These are phyloP conservation scores for Boechera retrofracta DNA, from an alignment of 345 rosid species.

Conservation along the genomic window DNA sequence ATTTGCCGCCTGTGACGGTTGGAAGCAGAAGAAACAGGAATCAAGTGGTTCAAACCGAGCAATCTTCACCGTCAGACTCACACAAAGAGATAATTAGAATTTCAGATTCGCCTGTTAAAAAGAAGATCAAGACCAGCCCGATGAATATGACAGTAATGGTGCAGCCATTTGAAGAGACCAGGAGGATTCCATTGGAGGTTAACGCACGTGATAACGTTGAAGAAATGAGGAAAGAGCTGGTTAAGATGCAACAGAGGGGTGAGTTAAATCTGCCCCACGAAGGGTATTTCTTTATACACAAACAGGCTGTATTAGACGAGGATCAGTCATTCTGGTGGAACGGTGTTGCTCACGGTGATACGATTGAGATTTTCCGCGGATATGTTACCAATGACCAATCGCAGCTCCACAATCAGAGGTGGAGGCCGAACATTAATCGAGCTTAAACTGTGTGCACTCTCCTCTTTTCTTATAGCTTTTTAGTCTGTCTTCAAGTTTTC, in stretches of 20 bases:
- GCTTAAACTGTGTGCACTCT: too few species aligned
- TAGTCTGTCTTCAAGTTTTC: too few species aligned
- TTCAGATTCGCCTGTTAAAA: constrained; percentile 23
- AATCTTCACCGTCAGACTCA: not conserved
- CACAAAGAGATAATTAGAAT: constrained; percentile 46
- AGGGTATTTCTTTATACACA: constrained; percentile 59
- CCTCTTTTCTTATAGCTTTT: too few species aligned
- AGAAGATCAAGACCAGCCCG: not conserved
- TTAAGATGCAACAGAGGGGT: constrained; percentile 53
- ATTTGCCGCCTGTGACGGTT: too few species aligned
- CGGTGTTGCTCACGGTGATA: not conserved
- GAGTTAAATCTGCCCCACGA: constrained; percentile 61
- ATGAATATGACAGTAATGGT: constrained; percentile 57
- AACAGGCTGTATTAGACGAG: too few species aligned
- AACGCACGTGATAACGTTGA: constrained; percentile 60
- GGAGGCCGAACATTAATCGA: too few species aligned
- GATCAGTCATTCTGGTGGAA: not conserved
- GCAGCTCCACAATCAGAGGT: too few species aligned
- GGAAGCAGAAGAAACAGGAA: too few species aligned
- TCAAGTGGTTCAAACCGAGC: not conserved
- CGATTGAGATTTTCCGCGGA: not conserved
- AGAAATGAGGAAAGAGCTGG: constrained; percentile 69
- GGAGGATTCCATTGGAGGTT: constrained; percentile 61
- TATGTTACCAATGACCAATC: too few species aligned
- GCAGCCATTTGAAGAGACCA: not conserved